Evolutionary conservation across 345 rosid species (phyloP).

Genomic region (Chamaenerion angustifolium): DNA sequence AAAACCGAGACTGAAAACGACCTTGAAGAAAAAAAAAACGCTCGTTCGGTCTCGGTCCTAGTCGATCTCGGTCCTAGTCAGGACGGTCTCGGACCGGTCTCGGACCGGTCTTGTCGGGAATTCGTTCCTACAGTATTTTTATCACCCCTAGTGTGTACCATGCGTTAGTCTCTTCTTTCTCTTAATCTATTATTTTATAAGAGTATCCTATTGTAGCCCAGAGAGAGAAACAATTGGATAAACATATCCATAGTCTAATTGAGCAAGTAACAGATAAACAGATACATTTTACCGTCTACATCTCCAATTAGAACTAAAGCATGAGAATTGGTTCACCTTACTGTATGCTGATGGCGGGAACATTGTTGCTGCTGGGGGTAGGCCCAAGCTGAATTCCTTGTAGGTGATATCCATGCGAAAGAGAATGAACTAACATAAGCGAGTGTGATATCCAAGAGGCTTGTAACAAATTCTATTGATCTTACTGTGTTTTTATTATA

Average conservation of each 20-base stretch:
- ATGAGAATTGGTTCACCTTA: background rate
- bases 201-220: constrained; percentile 36
- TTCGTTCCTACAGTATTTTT: too few relatives aligned
- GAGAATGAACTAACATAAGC: constrained; percentile 65
- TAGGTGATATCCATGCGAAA: constrained; percentile 53
- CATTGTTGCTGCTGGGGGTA: constrained; percentile 14
- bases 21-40: too few relatives aligned
- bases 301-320: too few relatives aligned
- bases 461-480: constrained; percentile 43
- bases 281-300: constrained; percentile 23
- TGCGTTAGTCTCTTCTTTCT: background rate
- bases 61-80: too few relatives aligned
- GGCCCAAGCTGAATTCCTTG: constrained; percentile 87
- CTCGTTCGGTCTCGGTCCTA: too few relatives aligned
- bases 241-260: constrained; percentile 76
- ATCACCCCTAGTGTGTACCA: too few relatives aligned
- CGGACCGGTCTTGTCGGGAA: too few relatives aligned
- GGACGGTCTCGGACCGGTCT: too few relatives aligned
- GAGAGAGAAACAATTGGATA: constrained; percentile 81
- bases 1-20: too few relatives aligned
- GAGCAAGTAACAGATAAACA: constrained; percentile 88
- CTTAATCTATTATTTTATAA: background rate
- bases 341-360: background rate
- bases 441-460: constrained; percentile 45
- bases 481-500: too few relatives aligned